Conservation (phyloP, 2,329 filamentous ascomycete species). For the Colletotrichum cereale region DNA sequence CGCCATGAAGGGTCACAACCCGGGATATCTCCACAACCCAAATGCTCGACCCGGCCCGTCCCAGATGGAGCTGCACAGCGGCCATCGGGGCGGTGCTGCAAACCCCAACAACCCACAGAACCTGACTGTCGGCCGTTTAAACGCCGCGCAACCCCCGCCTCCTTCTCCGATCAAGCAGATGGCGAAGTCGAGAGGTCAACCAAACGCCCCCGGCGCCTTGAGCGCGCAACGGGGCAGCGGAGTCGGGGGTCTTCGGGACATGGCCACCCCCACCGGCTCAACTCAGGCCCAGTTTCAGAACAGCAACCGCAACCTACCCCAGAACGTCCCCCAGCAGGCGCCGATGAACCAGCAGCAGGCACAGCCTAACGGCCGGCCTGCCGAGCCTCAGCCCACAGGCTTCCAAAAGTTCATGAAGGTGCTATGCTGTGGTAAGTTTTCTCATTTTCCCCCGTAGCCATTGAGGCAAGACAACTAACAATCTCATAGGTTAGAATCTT, state of each 20-base stretch:
- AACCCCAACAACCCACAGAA: constrained; percentile 72
- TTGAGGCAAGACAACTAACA: constrained; percentile 15
- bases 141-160: constrained; percentile 90
- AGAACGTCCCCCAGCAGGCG: constrained; percentile 71
- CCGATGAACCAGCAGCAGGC: constrained; percentile 66
- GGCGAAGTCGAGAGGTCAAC: constrained; percentile 80
- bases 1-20: constrained; percentile 75
- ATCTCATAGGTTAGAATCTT: constrained; percentile 29
- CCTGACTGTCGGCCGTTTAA: constrained; percentile 89
- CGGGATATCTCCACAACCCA: constrained; percentile 77
- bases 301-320: constrained; percentile 88
- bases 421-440: constrained; percentile 80
- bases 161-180: constrained; percentile 86
- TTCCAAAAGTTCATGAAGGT: constrained; percentile 94
- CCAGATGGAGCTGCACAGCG: constrained; percentile 85
- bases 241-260: constrained; percentile 79
- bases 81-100: constrained; percentile 74
- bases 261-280: constrained; percentile 87
- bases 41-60: constrained; percentile 85
- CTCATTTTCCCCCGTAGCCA: not conserved
- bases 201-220: constrained; percentile 81
- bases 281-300: constrained; percentile 97
- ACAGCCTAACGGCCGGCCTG: constrained; percentile 66
- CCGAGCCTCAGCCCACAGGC: constrained; percentile 81
- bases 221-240: constrained; percentile 82